A percentile compares a stretch with the other conserved stretches of the same genome.
Conservation (phyloP, 768 basidiomycete genomes). For the Kwoniella botswanensis region DNA sequence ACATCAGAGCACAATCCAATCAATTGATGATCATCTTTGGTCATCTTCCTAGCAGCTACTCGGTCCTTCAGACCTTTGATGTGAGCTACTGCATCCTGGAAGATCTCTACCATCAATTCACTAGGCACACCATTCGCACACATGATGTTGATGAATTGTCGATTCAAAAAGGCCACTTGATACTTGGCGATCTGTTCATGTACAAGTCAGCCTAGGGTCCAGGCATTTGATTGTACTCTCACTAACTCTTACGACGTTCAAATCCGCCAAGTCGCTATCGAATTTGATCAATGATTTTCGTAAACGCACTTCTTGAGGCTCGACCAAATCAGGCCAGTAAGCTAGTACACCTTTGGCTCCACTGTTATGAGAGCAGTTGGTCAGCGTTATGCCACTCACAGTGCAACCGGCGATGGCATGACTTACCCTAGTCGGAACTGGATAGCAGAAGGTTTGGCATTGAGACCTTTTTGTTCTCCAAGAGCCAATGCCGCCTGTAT, state of each 20-base stretch:
- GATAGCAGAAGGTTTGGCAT: slow-evolving; percentile 50
- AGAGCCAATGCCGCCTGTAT: slow-evolving; percentile 45
- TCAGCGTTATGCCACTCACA: neutral
- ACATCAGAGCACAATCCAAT: slow-evolving; percentile 42
- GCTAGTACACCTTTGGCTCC: slow-evolving; percentile 56
- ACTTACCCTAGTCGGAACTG: slow-evolving; percentile 55
- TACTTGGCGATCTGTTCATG: slow-evolving; percentile 47
- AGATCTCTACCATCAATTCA: slow-evolving; percentile 49
- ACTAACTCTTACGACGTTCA: slow-evolving; percentile 56
- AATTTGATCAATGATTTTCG: slow-evolving; percentile 54
- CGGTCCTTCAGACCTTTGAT: slow-evolving; percentile 43
- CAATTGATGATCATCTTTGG: slow-evolving; percentile 37
- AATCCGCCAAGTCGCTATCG: slow-evolving; percentile 36
- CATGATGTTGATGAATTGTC: slow-evolving; percentile 57
- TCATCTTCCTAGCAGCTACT: slow-evolving; percentile 27
- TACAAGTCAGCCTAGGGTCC: slow-evolving; percentile 16
- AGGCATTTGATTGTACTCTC: neutral
- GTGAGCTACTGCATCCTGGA: slow-evolving; percentile 43
- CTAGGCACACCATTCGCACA: slow-evolving; percentile 49
- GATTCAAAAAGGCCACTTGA: slow-evolving; percentile 53
- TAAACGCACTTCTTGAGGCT: slow-evolving; percentile 43
- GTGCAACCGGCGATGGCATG: slow-evolving; percentile 14
- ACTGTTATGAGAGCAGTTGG: slow-evolving; percentile 9
- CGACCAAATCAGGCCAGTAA: slow-evolving; percentile 39
- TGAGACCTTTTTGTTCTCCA: slow-evolving; percentile 40